Evolutionary conservation across 441 rosid species (phyloP), one percentile per base, ranked within the genome.

Genomic region (Erodium moschatum): DNA sequence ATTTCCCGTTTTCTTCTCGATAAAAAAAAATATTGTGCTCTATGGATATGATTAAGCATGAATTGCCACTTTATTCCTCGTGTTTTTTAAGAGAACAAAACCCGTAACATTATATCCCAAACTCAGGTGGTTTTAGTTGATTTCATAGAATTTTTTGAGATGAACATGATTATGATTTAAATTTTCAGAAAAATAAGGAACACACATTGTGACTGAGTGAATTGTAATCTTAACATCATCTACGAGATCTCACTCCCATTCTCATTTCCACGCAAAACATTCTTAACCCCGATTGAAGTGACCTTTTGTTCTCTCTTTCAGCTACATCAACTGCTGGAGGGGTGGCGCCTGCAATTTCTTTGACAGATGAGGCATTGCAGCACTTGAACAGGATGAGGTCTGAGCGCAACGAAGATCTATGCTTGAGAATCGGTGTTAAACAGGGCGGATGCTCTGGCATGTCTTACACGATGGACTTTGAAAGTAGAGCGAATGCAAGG

Each of bases 401-500:
- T 13, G 96, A 88, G 6, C 83, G 88, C 10, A 75, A 73, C 2
- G 90, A 86, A 48, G 95, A 93, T 81, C 71, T 91, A 82, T 93
- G 95, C 76, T 85, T 93, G 76, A 87, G 98, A 73, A 94, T 94
- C 27, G 96, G 97, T 72, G 96, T 94, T 20, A 88, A 83, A 69
- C 97, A 94, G 20, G 98, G 98, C 5, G 96, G 97, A 16, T 93
- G 96, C 78, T 91, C 97, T 0, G 98, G 98, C 74, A 91, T 93
- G 98, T 93, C 97, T 16, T 93, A 91, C 74, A 82, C 95, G 0
- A 93, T 94, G 98, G 98, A 91, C 62, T 91, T 94, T 20, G 96
- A 91, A 86, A 85, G 79, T 58, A 77, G 82, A 67, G 74, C 77
- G 1, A 85, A 88, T n/a, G 72, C 92, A 1, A 81, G 92, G 75